Conservation (phyloP, 345 rosid genomes). For the Bruguiera gymnorhiza region DNA sequence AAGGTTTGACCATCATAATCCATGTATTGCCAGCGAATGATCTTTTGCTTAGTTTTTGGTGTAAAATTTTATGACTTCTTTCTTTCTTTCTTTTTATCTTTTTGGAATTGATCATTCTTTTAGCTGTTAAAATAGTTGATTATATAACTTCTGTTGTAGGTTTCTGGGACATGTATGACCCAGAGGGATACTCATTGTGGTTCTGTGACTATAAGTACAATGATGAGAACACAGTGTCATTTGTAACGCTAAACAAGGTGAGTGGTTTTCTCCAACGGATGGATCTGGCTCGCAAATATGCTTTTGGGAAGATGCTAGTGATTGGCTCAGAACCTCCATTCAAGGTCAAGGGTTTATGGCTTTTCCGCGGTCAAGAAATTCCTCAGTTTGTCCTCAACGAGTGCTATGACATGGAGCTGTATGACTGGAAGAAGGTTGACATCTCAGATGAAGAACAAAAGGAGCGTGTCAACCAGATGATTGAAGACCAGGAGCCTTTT, state of each 20-base stretch:
- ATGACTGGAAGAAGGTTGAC: conserved; percentile 90
- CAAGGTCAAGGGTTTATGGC: conserved; percentile 95
- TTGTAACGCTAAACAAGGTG: conserved; percentile 86
- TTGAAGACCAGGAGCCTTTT: conserved; percentile 86
- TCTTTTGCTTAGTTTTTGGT: no score
- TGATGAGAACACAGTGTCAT: conserved; percentile 87
- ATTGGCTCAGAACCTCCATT: conserved; percentile 75
- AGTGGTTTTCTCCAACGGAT: conserved; percentile 95
- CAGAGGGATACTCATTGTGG: conserved; percentile 97
- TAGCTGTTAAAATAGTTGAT: background rate
- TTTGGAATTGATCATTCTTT: background rate
- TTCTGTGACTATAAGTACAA: conserved; percentile 97
- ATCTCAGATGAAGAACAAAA: conserved; percentile 76
- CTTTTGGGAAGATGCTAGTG: conserved; percentile 95
- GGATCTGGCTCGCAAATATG: conserved; percentile 93
- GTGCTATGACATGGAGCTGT: conserved; percentile 97
- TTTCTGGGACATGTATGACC: conserved; percentile 99
- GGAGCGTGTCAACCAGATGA: conserved; percentile 94
- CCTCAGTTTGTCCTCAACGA: conserved; percentile 81
- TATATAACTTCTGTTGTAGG: conserved; percentile 34
- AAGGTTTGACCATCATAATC: no score
- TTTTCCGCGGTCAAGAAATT: conserved; percentile 87
- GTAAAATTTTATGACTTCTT: background rate
- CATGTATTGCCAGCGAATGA: background rate
- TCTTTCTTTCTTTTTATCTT: background rate